Percentiles rank a stretch among this genome's conserved stretches.
Conservation (phyloP, 345 rosid genomes). For the Excoecaria agallocha region DNA sequence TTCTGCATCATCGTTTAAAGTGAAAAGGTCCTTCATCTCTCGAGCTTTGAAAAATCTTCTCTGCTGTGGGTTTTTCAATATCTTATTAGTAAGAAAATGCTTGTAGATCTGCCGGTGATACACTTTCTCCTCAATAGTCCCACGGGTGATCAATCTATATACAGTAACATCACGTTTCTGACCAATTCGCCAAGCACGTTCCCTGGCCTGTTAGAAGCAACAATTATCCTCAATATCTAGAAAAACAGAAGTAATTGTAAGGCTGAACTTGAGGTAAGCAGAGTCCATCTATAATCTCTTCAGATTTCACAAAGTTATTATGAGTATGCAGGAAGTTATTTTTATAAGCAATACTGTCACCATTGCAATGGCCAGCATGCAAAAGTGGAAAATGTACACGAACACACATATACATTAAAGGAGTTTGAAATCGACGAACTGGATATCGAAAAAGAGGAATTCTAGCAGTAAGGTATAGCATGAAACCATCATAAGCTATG, state of each 20-base stretch:
- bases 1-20: slow-evolving; percentile 65
- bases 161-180: slow-evolving; percentile 89
- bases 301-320: not conserved
- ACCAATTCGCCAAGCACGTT: slow-evolving; percentile 99
- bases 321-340: not conserved
- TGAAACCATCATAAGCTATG: not conserved
- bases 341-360: slow-evolving; percentile 1
- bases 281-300: not conserved
- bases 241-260: slow-evolving; percentile 1
- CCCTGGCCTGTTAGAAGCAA: slow-evolving; percentile 73
- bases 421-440: not conserved
- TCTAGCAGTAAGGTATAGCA: not conserved
- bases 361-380: not conserved
- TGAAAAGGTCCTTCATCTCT: slow-evolving; percentile 92
- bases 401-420: not conserved
- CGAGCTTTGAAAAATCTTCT: slow-evolving; percentile 92
- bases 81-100: slow-evolving; percentile 93
- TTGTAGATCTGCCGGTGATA: slow-evolving; percentile 96
- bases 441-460: not conserved
- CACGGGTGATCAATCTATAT: slow-evolving; percentile 86
- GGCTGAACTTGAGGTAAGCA: not conserved
- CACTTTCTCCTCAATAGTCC: slow-evolving; percentile 96
- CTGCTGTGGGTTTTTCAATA: slow-evolving; percentile 94
- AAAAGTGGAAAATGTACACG: not conserved
- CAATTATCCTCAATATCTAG: slow-evolving; percentile 6